Base-by-base conservation (phyloP, 805 yeast genomes). In the Candida xiaguanensis region DNA sequence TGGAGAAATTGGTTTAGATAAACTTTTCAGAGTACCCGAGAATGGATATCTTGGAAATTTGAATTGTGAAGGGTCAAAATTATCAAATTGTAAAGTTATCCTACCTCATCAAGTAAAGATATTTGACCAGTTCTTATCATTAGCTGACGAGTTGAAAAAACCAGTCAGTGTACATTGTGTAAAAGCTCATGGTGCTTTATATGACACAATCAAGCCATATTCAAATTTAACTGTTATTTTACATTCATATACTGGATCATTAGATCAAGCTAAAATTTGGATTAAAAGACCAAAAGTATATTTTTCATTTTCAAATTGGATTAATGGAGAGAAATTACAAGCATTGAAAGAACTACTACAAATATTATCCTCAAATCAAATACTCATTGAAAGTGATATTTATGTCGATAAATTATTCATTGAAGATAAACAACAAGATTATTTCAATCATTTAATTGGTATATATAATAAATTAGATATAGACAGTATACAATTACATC, bases 1-100 rank as follows among this genome's bases (percentile, higher is more conserved):
- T 8, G 99, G 99, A 1, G 99, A 91, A 51, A 73, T 88, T n/a
- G 99, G 99, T 0, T 62, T 93, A 2, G 99, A 91, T 57, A 85
- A 82, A 56, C 53, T 77, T 22, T 85, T 86, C 52, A 59, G 85
- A 26, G 57, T 90, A 3, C 95, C 95, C 2, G 50, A 58, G 40
- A 63, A 62, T 41, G 88, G 89, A 2, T 78, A 57, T 52, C 65
- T 63, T 41, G 81, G 81, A 2, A 62, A 66, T 42, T 45, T 44
- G 14, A 29, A 35, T 9, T 39, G 38, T n/a, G 34, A 29, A 3
- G 42, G 31, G 12, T 38, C 37, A 12, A 69, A 48, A 38, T 51
- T 69, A 29, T 52, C 70, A 5, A 36, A 65, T n/a, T 75, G 74
- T 41, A 69, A 72, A 43, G 90, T 87, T 1, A 54, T 55, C 2